Conservation (phyloP, 2,329 filamentous ascomycete species). For the Ceratocystis alfenasii region DNA sequence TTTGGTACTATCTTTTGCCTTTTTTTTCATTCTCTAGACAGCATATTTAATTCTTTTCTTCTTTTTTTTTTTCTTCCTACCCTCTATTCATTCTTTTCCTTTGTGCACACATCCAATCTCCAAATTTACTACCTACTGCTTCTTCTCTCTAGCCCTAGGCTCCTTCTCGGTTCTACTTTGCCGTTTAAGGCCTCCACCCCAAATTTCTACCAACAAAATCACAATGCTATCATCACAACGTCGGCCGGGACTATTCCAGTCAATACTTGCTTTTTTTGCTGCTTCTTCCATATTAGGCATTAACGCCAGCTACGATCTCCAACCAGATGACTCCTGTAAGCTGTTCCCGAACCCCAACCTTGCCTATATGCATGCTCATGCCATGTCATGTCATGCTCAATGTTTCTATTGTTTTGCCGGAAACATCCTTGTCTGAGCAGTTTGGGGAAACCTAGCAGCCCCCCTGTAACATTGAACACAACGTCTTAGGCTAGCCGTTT, state of each 20-base stretch:
- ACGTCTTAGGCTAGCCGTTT: background rate
- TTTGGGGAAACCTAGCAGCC: background rate
- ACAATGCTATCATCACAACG: conserved; percentile 11
- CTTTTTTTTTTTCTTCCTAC: conserved; percentile 5
- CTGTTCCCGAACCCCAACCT: background rate
- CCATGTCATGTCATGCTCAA: background rate
- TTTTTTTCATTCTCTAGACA: conserved; percentile 13
- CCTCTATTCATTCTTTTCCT: conserved; percentile 17
- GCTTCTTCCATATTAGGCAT: conserved; percentile 25
- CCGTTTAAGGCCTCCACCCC: background rate
- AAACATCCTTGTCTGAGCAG: background rate
- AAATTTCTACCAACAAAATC: background rate
- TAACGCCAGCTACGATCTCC: conserved; percentile 29
- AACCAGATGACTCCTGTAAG: conserved; percentile 26
- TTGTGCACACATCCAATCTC: conserved; percentile 13
- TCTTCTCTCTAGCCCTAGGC: background rate
- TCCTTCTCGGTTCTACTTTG: background rate
- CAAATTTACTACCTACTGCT: background rate
- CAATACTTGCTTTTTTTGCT: conserved; percentile 26
- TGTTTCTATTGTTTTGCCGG: background rate
- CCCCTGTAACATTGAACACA: conserved; percentile 9
- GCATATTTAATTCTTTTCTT: conserved; percentile 17
- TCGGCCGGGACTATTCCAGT: conserved; percentile 16
- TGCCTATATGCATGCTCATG: background rate
- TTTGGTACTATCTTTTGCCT: background rate